Evolutionary conservation across 2,329 filamentous ascomycete genomes (phyloP).

Genomic region (Rhinocladiella mackenziei): DNA sequence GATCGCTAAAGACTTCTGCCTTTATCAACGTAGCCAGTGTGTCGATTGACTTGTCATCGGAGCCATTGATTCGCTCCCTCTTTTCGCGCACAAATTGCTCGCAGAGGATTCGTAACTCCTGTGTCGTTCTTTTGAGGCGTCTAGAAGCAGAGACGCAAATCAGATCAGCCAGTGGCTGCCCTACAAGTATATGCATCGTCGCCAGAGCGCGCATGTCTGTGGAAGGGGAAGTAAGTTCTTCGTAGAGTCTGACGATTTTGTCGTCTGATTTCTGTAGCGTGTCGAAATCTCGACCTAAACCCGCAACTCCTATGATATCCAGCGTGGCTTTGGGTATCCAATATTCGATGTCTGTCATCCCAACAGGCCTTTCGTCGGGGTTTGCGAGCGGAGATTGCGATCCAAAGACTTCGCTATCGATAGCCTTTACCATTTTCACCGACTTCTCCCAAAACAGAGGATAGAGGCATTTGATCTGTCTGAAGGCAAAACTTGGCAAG

Average conservation of each 20-base stretch:
- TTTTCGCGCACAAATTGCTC: constrained; percentile 37
- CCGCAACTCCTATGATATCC: constrained; percentile 66
- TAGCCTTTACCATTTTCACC: constrained; percentile 59
- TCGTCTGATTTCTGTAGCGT: constrained; percentile 60
- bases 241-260: constrained; percentile 56
- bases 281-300: constrained; percentile 66
- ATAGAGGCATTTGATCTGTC: constrained; percentile 79
- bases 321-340: constrained; percentile 60
- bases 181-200: constrained; percentile 58
- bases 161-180: constrained; percentile 42
- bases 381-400: constrained; percentile 29
- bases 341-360: constrained; percentile 50
- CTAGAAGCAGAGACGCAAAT: constrained; percentile 29
- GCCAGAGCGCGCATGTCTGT: constrained; percentile 52
- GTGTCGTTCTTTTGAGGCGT: constrained; percentile 37
- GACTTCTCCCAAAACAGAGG: constrained; percentile 81
- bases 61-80: constrained; percentile 31
- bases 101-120: constrained; percentile 37
- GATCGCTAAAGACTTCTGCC: constrained; percentile 69
- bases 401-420: constrained; percentile 43
- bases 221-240: constrained; percentile 51
- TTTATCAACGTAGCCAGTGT: constrained; percentile 77
- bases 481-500: constrained; percentile 74
- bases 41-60: constrained; percentile 53
- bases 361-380: constrained; percentile 32